These are phyloP conservation scores for Aspergillus incahuasiensis DNA, from an alignment of 495 filamentous ascomycete genomes.

Conservation along the genomic window DNA sequence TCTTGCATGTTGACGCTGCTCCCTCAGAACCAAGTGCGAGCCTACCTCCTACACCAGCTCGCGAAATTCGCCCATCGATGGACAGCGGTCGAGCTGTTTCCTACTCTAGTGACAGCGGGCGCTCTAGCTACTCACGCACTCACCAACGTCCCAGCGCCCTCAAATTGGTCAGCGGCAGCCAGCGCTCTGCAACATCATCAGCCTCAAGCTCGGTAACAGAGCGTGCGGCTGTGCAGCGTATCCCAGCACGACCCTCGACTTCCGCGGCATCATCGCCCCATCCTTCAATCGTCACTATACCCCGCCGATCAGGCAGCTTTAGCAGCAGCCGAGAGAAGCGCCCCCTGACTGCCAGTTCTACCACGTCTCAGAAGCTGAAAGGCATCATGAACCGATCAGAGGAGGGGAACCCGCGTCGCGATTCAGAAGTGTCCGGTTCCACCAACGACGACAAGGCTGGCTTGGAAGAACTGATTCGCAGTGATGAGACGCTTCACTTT, in stretches of 20 bases:
- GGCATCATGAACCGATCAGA: conserved; percentile 34
- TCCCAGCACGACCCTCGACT: conserved; percentile 31
- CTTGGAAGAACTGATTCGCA: conserved; percentile 86
- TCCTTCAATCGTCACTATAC: conserved; percentile 21
- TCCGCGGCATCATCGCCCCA: conserved; percentile 30
- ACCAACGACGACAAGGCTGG: conserved; percentile 49
- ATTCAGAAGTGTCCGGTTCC: conserved; percentile 45
- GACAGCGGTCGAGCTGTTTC: conserved; percentile 18
- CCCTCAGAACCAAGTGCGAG: conserved; percentile 19
- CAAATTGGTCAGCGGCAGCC: conserved; percentile 18
- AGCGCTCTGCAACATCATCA: conserved; percentile 18
- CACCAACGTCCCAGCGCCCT: conserved; percentile 27
- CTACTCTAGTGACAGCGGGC: conserved; percentile 35
- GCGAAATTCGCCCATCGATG: conserved; percentile 11
- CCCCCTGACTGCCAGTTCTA: conserved; percentile 51
- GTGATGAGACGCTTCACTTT: conserved; percentile 87
- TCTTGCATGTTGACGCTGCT: conserved; percentile 20
- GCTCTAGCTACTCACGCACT: conserved; percentile 28
- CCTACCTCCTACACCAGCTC: conserved; percentile 15
- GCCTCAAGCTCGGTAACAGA: conserved; percentile 26
- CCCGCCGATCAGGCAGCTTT: conserved; percentile 40
- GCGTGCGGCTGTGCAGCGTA: conserved; percentile 49
- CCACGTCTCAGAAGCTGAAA: conserved; percentile 52
- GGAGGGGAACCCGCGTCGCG: conserved; percentile 34
- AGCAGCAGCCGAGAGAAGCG: conserved; percentile 47